Percentiles rank a stretch among this genome's conserved stretches.
Conservation (phyloP, 2,329 filamentous ascomycete genomes). For the Dissoconium aciculare region DNA sequence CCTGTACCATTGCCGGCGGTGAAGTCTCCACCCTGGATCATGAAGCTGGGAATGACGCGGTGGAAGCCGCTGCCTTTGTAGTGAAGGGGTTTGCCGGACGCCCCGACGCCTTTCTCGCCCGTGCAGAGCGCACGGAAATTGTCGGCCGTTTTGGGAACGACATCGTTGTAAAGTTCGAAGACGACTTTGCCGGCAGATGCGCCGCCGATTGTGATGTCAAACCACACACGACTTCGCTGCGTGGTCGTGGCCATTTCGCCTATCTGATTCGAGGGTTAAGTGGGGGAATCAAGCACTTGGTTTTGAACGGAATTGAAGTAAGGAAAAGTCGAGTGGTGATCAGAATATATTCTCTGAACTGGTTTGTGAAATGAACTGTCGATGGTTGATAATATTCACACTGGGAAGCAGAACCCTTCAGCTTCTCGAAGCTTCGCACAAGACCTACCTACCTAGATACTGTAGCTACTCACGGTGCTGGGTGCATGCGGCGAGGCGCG, state of each 20-base stretch:
- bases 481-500: too few relatives aligned
- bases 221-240: slow-evolving; percentile 68
- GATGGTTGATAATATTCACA: too few relatives aligned
- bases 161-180: slow-evolving; percentile 57
- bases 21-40: slow-evolving; percentile 98
- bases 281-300: background rate
- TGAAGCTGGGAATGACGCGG: slow-evolving; percentile 95
- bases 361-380: too few relatives aligned
- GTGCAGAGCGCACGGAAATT: slow-evolving; percentile 94
- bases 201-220: slow-evolving; percentile 74
- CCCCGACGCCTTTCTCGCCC: slow-evolving; percentile 77
- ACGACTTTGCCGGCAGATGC: slow-evolving; percentile 60
- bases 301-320: background rate
- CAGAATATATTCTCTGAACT: too few relatives aligned
- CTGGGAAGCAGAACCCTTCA: too few relatives aligned
- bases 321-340: background rate
- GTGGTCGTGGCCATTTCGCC: too few relatives aligned
- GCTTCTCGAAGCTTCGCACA: too few relatives aligned
- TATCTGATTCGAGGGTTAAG: too few relatives aligned
- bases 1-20: slow-evolving; percentile 88
- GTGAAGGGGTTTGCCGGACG: slow-evolving; percentile 69
- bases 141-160: slow-evolving; percentile 88
- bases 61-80: slow-evolving; percentile 91
- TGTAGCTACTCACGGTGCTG: too few relatives aligned
- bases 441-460: too few relatives aligned